Conservation (phyloP, 768 basidiomycete genomes). For the Phallus indusiatus region DNA sequence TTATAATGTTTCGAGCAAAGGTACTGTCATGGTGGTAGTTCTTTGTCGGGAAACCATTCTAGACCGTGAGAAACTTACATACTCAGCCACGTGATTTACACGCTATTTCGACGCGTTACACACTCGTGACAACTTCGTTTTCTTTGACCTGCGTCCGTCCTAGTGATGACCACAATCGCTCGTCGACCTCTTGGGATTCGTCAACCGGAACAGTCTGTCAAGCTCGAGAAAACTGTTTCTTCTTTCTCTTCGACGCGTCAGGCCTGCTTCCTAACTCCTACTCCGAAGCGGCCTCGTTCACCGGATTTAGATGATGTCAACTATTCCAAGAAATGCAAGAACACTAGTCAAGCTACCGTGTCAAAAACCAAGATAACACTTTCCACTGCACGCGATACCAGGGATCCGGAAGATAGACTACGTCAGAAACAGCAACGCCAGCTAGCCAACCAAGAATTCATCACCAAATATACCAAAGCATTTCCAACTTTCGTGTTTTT, state of each 20-base stretch:
- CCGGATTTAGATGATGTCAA: constrained; percentile 16
- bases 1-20: too few species aligned
- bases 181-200: constrained; percentile 2
- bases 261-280: not conserved
- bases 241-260: not conserved
- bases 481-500: constrained; percentile 83
- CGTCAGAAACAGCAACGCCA: constrained; percentile 43
- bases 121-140: not conserved
- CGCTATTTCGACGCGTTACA: constrained; percentile 1
- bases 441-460: constrained; percentile 60
- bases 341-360: not conserved
- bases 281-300: constrained; percentile 14
- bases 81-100: constrained; percentile 2
- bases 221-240: not conserved
- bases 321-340: constrained; percentile 13
- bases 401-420: constrained; percentile 28
- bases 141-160: not conserved
- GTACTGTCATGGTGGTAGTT: too few species aligned
- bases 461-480: constrained; percentile 71
- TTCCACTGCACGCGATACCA: constrained; percentile 1
- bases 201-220: not conserved
- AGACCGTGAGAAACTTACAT: constrained; percentile 3
- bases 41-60: too few species aligned
- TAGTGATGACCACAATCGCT: not conserved
- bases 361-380: not conserved